Percentiles rank a stretch among this genome's conserved stretches.
Evolutionary conservation across 495 filamentous ascomycete species (phyloP).

Genomic region (Aspergillus incahuasiensis): DNA sequence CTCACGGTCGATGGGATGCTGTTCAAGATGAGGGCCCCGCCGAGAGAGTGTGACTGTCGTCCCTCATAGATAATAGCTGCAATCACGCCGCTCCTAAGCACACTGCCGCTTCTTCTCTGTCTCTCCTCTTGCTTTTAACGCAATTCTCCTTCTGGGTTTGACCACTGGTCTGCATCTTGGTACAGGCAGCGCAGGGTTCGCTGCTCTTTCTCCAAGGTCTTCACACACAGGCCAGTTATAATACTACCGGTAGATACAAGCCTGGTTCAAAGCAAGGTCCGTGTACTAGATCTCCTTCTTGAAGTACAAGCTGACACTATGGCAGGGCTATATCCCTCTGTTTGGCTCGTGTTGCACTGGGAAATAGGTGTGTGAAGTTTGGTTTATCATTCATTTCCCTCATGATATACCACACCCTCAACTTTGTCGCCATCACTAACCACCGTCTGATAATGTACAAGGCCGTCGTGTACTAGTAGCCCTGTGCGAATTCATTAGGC

Average conservation of each 20-base stretch:
- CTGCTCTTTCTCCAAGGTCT: slow-evolving; percentile 12
- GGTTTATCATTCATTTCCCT: background rate
- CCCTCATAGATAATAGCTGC: slow-evolving; percentile 37
- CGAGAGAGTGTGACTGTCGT: slow-evolving; percentile 3
- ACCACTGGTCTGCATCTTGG: slow-evolving; percentile 23
- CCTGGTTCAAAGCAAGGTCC: background rate
- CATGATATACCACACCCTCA: background rate
- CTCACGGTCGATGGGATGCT: slow-evolving; percentile 12
- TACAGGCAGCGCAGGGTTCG: slow-evolving; percentile 29
- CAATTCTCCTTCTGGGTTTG: slow-evolving; percentile 16
- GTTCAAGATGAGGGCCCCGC: slow-evolving; percentile 1
- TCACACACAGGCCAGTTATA: slow-evolving; percentile 8
- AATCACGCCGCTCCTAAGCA: slow-evolving; percentile 17
- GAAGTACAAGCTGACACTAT: background rate
- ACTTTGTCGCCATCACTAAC: background rate
- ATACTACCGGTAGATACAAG: background rate
- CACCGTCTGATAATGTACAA: background rate
- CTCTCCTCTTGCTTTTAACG: slow-evolving; percentile 10
- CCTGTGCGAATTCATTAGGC: background rate
- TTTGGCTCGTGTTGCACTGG: background rate
- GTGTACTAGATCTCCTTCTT: background rate
- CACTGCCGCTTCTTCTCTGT: slow-evolving; percentile 11
- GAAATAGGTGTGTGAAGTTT: background rate
- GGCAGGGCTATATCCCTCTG: background rate
- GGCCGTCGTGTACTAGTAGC: background rate